Evolutionary conservation across 1,139 yeast genomes (phyloP).

Genomic region (Pichia inconspicua): DNA sequence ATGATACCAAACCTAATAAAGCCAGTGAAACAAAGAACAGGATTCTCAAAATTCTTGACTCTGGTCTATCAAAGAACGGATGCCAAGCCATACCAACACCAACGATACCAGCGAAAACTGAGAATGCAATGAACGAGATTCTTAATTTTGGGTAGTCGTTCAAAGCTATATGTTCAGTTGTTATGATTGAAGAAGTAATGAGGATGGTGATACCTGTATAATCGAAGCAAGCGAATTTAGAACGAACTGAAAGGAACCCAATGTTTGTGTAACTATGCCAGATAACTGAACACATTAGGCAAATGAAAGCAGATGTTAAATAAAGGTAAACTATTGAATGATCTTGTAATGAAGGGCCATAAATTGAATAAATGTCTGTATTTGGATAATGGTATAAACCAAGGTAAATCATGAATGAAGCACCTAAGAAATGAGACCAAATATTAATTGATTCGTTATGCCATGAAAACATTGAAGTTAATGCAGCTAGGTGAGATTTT

Average conservation of each 20-base stretch:
- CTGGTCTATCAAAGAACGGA: conserved; percentile 81
- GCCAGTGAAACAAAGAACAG: conserved; percentile 80
- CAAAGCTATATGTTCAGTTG: conserved; percentile 77
- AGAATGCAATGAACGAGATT: conserved; percentile 47
- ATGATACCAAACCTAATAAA: conserved; percentile 62
- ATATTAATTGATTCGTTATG: conserved; percentile 92
- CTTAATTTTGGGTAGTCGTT: conserved; percentile 48
- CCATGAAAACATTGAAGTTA: conserved; percentile 47
- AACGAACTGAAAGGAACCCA: conserved; percentile 54
- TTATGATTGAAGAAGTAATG: conserved; percentile 82
- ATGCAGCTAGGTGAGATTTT: conserved; percentile 51
- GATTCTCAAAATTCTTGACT: conserved; percentile 70
- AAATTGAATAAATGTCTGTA: conserved; percentile 34
- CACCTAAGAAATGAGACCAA: conserved; percentile 85
- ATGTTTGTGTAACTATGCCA: conserved; percentile 94
- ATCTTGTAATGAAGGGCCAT: conserved; percentile 38
- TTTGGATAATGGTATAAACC: conserved; percentile 56
- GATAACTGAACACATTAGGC: conserved; percentile 66
- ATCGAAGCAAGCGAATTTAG: conserved; percentile 85
- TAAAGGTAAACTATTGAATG: conserved; percentile 54
- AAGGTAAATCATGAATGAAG: conserved; percentile 48
- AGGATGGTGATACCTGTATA: conserved; percentile 89
- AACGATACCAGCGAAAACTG: conserved; percentile 56
- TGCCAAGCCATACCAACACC: conserved; percentile 87
- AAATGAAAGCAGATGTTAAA: conserved; percentile 63